These are phyloP conservation scores for Psidium friedrichsthalianum DNA, from an alignment of 345 rosid genomes.

Conservation along the genomic window DNA sequence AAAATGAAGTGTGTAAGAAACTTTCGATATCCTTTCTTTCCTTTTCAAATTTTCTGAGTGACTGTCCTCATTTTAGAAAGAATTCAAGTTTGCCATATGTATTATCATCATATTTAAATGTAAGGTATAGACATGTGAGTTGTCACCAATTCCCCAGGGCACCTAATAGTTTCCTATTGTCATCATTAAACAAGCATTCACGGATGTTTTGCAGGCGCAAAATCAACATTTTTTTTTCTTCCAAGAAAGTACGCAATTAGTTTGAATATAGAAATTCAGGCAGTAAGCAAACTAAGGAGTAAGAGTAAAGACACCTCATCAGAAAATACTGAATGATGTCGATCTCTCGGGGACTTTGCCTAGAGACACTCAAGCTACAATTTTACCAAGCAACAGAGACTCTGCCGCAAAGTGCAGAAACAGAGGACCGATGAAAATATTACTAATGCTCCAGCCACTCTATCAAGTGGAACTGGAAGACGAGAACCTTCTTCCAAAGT, in stretches of 20 bases:
- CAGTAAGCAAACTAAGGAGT: not conserved
- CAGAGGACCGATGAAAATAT: not conserved
- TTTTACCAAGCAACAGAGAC: not conserved
- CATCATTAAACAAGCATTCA: not conserved
- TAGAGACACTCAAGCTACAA: not conserved
- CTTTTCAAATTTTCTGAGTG: not conserved
- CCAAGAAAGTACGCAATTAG: not conserved
- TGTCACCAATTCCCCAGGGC: not conserved
- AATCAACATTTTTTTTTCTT: not conserved
- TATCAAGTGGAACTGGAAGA: not conserved
- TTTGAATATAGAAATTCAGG: not conserved
- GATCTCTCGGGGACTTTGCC: not conserved
- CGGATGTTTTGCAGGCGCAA: not conserved
- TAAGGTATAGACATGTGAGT: not conserved
- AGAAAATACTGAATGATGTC: not conserved
- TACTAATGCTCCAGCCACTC: not conserved
- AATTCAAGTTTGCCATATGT: not conserved
- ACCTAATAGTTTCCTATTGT: not conserved
- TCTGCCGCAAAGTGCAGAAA: not conserved
- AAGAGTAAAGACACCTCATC: not conserved
- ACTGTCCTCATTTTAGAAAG: not conserved
- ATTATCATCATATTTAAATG: not conserved
- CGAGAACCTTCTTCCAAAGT: not conserved
- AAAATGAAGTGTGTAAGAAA: not conserved
- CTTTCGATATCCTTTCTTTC: not conserved